A percentile compares a stretch with the other conserved stretches of the same genome.
Evolutionary conservation across 768 basidiomycete species (phyloP).

Genomic region (Kwoniella botswanensis): DNA sequence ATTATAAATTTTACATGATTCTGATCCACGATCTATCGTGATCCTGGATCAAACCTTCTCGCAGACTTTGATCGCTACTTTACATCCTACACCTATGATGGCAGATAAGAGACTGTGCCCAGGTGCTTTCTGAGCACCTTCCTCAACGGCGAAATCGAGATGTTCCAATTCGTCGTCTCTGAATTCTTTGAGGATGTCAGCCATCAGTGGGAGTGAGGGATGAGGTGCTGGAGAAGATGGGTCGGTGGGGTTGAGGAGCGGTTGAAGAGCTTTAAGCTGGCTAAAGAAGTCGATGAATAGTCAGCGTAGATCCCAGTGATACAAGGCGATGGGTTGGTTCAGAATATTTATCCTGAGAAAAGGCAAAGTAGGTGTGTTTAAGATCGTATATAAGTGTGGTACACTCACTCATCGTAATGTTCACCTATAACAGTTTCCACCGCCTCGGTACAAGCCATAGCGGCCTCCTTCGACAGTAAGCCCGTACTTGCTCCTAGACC

Average conservation of each 20-base stretch:
- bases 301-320: not conserved
- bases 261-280: constrained; percentile 70
- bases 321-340: not conserved
- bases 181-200: constrained; percentile 76
- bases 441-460: constrained; percentile 98
- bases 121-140: constrained; percentile 86
- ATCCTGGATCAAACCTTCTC: constrained; percentile 67
- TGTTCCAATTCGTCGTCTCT: constrained; percentile 95
- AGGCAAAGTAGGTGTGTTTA: too few relatives aligned
- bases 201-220: constrained; percentile 76
- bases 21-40: not conserved
- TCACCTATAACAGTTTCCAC: constrained; percentile 98
- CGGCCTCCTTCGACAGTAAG: constrained; percentile 85
- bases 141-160: constrained; percentile 84
- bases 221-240: constrained; percentile 62
- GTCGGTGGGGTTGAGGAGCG: constrained; percentile 33
- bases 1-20: too few relatives aligned
- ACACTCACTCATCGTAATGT: constrained; percentile 92
- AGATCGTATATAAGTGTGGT: too few relatives aligned
- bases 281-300: constrained; percentile 61
- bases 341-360: too few relatives aligned
- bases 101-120: constrained; percentile 89
- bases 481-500: constrained; percentile 84
- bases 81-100: constrained; percentile 82
- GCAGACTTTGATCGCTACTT: constrained; percentile 85